Evolutionary conservation across 1,139 yeast species (phyloP).

Genomic region (Sugiyamaella neomexicana): DNA sequence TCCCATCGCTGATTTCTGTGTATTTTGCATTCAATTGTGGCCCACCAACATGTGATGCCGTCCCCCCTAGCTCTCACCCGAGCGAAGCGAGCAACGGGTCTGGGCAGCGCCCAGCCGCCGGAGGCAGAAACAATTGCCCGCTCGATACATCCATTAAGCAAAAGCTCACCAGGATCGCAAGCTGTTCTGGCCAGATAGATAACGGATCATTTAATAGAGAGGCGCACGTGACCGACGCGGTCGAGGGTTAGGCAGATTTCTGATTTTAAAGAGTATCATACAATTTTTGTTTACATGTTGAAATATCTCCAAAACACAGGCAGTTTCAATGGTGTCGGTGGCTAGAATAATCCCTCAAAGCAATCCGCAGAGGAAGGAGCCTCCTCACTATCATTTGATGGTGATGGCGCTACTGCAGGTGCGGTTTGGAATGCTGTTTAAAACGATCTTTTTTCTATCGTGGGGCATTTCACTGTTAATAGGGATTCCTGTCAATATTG

Average conservation of each 20-base stretch:
- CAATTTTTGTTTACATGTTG: conserved; percentile 12
- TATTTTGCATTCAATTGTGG: too few relatives aligned
- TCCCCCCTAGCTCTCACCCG: not conserved
- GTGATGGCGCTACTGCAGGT: conserved; percentile 33
- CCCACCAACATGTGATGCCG: too few relatives aligned
- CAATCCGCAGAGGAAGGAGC: conserved; percentile 9
- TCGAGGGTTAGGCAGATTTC: conserved; percentile 4
- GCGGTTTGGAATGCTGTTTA: conserved; percentile 35
- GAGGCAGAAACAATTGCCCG: not conserved
- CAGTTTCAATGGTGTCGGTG: conserved; percentile 12
- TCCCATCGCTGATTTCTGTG: too few relatives aligned
- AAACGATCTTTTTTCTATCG: conserved; percentile 29
- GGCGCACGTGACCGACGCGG: conserved; percentile 9
- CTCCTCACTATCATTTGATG: conserved; percentile 33
- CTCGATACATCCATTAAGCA: too few relatives aligned
- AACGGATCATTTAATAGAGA: too few relatives aligned
- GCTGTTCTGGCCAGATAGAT: too few relatives aligned
- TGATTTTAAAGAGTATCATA: not conserved
- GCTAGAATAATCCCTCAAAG: conserved; percentile 13
- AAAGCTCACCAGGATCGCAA: not conserved
- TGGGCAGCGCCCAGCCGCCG: conserved; percentile 10
- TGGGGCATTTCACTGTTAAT: conserved; percentile 25
- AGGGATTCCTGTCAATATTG: conserved; percentile 24
- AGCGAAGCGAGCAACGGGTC: conserved; percentile 2
- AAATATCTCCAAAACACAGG: not conserved